Percentiles rank a stretch among this genome's conserved stretches.
Conservation (phyloP, 2,329 filamentous ascomycete species). For the Lecanicillium sp. region DNA sequence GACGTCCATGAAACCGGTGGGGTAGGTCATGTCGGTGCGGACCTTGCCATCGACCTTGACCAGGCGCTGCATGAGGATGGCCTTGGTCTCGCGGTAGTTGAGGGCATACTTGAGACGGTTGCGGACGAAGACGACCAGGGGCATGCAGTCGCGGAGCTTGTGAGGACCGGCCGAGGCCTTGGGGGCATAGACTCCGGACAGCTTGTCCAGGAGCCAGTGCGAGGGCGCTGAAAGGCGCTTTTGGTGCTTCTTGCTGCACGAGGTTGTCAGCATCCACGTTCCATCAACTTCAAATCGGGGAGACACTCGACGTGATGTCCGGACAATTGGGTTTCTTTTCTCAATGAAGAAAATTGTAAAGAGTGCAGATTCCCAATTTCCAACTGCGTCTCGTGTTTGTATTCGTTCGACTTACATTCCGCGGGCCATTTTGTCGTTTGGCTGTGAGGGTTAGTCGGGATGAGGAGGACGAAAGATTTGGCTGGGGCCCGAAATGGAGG, state of each 20-base stretch:
- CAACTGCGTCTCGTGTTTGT: constrained; percentile 1
- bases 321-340: no score
- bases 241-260: constrained; percentile 90
- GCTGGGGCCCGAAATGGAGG: constrained; percentile 10
- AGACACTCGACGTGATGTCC: no score
- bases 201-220: constrained; percentile 99
- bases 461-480: constrained; percentile 23
- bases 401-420: constrained; percentile 45
- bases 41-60: constrained; percentile 99
- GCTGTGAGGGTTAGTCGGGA: constrained; percentile 29
- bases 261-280: constrained; percentile 22
- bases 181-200: constrained; percentile 81
- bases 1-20: constrained; percentile 98
- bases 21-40: constrained; percentile 97
- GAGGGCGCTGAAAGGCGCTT: constrained; percentile 98
- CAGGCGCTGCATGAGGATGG: constrained; percentile 98
- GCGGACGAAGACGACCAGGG: constrained; percentile 96
- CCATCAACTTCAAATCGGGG: neutral
- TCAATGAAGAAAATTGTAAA: neutral
- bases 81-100: constrained; percentile 94
- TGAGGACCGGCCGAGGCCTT: constrained; percentile 77
- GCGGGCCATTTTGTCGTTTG: constrained; percentile 52
- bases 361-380: neutral
- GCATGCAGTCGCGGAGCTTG: constrained; percentile 99
- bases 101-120: constrained; percentile 98